phyloP scores from a whole-genome alignment of 1,139 yeast species.

The Candida labiduridarum region DNA sequence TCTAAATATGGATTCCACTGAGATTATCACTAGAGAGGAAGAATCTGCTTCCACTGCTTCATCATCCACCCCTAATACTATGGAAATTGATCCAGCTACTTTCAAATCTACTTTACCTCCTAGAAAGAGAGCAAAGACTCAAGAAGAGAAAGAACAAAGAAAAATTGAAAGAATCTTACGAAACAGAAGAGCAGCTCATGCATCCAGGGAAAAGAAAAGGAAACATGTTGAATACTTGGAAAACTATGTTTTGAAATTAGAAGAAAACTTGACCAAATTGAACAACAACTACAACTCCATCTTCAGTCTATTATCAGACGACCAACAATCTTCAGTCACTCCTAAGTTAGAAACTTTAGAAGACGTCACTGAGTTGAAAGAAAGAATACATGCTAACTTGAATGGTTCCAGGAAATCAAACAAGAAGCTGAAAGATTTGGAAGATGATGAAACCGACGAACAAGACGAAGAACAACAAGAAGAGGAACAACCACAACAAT shows the following conservation, averaged over 20 bases:
- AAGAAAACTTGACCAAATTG: constrained; percentile 33
- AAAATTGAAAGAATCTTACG: constrained; percentile 89
- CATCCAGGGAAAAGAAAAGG: constrained; percentile 94
- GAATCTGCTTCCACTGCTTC: constrained; percentile 4
- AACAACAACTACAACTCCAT: constrained; percentile 26
- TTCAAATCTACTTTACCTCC: constrained; percentile 73
- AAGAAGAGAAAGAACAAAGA: constrained; percentile 96
- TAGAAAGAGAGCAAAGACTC: constrained; percentile 92
- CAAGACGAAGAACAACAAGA: constrained; percentile 13
- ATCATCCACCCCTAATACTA: neutral
- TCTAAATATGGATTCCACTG: constrained; percentile 4
- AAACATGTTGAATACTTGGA: constrained; percentile 88
- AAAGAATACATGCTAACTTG: constrained; percentile 35
- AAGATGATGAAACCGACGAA: constrained; percentile 12
- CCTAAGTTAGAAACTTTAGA: constrained; percentile 19
- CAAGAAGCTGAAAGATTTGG: constrained; percentile 6
- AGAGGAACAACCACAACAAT: constrained; percentile 14
- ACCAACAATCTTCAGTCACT: constrained; percentile 17
- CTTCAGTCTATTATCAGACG: constrained; percentile 17
- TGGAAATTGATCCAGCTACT: constrained; percentile 14
- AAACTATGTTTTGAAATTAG: constrained; percentile 55
- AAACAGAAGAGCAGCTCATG: constrained; percentile 96
- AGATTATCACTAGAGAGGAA: neutral
- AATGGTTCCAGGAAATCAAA: constrained; percentile 19
- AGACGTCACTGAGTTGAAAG: constrained; percentile 35